A percentile compares a stretch with the other conserved stretches of the same genome.
Conservation (phyloP, 2,329 filamentous ascomycete genomes). For the Colletotrichum lentis region DNA sequence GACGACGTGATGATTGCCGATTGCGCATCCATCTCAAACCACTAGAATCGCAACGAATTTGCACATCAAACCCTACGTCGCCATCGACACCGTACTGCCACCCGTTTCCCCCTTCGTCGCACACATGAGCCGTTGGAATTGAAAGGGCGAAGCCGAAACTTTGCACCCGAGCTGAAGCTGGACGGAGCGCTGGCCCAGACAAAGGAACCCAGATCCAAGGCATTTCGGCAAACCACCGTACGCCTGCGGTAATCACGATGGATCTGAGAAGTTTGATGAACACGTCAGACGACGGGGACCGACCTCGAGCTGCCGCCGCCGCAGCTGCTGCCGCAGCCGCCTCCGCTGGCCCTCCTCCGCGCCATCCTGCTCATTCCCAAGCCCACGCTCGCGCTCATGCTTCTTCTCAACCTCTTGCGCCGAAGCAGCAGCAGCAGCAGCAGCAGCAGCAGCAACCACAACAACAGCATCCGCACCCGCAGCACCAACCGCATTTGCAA, state of each 20-base stretch:
- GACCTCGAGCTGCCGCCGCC: constrained; percentile 42
- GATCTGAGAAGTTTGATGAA: constrained; percentile 65
- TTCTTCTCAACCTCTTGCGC: constrained; percentile 31
- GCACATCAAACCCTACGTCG: not conserved
- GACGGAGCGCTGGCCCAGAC: constrained; percentile 29
- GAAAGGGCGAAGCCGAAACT: constrained; percentile 33
- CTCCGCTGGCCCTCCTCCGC: constrained; percentile 7
- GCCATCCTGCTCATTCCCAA: constrained; percentile 13
- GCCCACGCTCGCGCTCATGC: not conserved
- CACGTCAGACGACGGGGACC: constrained; percentile 57
- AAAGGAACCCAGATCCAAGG: constrained; percentile 9
- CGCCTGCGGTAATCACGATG: constrained; percentile 48
- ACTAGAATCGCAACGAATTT: constrained; percentile 15
- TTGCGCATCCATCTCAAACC: constrained; percentile 4
- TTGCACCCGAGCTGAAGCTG: constrained; percentile 32
- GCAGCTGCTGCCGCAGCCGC: constrained; percentile 35
- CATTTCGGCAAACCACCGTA: constrained; percentile 4
- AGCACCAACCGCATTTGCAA: constrained; percentile 38
- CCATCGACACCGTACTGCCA: not conserved
- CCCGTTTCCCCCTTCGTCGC: constrained; percentile 19
- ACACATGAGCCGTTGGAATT: constrained; percentile 30
- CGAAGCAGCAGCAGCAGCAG: constrained; percentile 34
- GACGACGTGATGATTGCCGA: constrained; percentile 29
- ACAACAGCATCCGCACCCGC: constrained; percentile 39
- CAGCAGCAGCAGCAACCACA: constrained; percentile 46